Evolutionary conservation across 2,329 filamentous ascomycete species (phyloP).

Genomic region (Xylariaceae sp.): DNA sequence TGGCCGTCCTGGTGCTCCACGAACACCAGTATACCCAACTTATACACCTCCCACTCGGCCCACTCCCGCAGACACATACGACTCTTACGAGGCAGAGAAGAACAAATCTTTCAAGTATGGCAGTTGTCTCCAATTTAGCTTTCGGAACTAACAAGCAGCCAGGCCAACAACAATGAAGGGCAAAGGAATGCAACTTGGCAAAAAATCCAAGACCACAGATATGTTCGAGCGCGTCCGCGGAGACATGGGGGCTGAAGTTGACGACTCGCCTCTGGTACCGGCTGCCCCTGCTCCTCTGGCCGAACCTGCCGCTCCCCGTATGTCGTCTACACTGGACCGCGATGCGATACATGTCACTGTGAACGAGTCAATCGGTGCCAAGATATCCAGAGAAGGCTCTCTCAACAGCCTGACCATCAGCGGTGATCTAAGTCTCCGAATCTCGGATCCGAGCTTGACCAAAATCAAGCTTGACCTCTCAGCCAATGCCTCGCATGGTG

Average conservation of each 20-base stretch:
- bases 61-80: conserved; percentile 75
- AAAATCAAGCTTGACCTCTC: conserved; percentile 84
- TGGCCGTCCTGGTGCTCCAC: conserved; percentile 61
- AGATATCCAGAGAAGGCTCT: conserved; percentile 80
- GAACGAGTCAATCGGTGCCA: conserved; percentile 85
- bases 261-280: conserved; percentile 68
- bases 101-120: conserved; percentile 82
- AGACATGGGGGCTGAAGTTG: conserved; percentile 82
- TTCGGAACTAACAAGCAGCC: conserved; percentile 20
- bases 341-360: conserved; percentile 86
- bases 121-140: not conserved
- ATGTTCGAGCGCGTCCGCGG: conserved; percentile 95
- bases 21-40: conserved; percentile 79
- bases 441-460: conserved; percentile 81
- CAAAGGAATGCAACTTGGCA: conserved; percentile 98
- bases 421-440: conserved; percentile 87
- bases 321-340: conserved; percentile 66
- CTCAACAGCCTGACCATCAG: conserved; percentile 84
- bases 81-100: conserved; percentile 95
- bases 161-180: conserved; percentile 69
- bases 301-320: conserved; percentile 51
- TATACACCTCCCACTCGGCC: conserved; percentile 79
- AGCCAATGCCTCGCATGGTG: conserved; percentile 73
- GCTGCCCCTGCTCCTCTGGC: conserved; percentile 44
- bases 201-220: conserved; percentile 96